phyloP scores from a whole-genome alignment of 2,329 filamentous ascomycete genomes.

The Aspergillus versicolor region DNA sequence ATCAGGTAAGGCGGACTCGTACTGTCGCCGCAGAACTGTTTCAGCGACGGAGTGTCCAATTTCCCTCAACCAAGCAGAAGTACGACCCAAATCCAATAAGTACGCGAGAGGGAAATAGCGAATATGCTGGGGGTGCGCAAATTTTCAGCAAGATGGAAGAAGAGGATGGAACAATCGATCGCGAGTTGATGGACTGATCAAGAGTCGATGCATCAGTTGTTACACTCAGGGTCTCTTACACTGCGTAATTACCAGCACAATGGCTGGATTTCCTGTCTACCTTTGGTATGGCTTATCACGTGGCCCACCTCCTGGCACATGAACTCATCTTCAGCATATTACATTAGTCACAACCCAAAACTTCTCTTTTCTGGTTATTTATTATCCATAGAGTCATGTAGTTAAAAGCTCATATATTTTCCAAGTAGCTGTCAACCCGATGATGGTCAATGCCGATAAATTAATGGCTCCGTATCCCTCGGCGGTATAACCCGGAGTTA shows the following conservation, averaged over 20 bases:
- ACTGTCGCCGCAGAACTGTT: constrained; percentile 1
- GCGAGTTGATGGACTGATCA: constrained; percentile 9
- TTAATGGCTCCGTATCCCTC: neutral
- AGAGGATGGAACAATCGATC: neutral
- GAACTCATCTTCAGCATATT: neutral
- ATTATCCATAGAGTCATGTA: neutral
- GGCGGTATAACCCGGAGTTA: neutral
- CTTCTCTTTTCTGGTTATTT: neutral
- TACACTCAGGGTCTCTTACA: constrained; percentile 11
- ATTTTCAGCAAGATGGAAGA: neutral
- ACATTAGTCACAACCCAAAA: neutral
- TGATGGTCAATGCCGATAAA: neutral
- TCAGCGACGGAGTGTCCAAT: neutral
- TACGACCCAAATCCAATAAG: neutral
- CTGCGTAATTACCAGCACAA: constrained; percentile 30
- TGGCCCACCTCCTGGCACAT: constrained; percentile 17
- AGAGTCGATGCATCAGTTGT: constrained; percentile 14
- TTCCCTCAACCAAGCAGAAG: neutral
- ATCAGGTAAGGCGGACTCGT: constrained; percentile 3
- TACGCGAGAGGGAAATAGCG: neutral
- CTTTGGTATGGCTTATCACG: constrained; percentile 25
- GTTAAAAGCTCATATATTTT: neutral
- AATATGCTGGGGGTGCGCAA: neutral
- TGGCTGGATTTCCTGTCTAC: constrained; percentile 12
- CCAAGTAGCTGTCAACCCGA: neutral